Conservation (phyloP, 2,329 filamentous ascomycete genomes). For the Fusarium cicatricum region DNA sequence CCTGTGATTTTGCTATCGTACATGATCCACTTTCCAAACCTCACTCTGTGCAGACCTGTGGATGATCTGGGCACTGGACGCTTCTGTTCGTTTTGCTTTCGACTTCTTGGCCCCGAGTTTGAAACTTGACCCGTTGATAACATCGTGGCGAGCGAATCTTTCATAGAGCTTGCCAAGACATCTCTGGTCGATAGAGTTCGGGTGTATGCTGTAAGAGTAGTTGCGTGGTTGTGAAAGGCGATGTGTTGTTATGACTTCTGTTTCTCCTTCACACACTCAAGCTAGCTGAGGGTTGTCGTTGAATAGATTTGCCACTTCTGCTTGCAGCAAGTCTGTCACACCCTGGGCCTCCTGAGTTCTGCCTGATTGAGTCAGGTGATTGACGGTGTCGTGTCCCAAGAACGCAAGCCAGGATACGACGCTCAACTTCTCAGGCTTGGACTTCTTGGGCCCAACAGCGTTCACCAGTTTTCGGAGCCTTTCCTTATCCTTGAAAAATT, state of each 20-base stretch:
- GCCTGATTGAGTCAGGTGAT: constrained; percentile 53
- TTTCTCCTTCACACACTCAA: constrained; percentile 7
- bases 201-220: not conserved
- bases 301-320: constrained; percentile 47
- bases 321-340: constrained; percentile 50
- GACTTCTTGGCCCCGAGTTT: too few relatives aligned
- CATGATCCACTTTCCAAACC: not conserved
- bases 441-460: constrained; percentile 36
- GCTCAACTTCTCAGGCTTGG: constrained; percentile 43
- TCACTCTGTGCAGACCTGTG: not conserved
- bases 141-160: too few relatives aligned
- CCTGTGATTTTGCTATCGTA: constrained; percentile 11
- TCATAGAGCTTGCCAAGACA: too few relatives aligned
- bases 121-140: too few relatives aligned
- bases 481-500: constrained; percentile 52
- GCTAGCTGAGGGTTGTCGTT: constrained; percentile 34
- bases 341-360: constrained; percentile 52
- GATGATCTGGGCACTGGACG: too few relatives aligned
- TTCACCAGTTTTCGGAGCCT: constrained; percentile 43
- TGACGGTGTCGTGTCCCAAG: constrained; percentile 58
- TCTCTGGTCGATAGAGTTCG: too few relatives aligned
- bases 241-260: not conserved
- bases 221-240: not conserved
- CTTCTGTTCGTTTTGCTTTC: too few relatives aligned
- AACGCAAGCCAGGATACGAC: constrained; percentile 49